Evolutionary conservation across 2,329 filamentous ascomycete species (phyloP), one percentile per base, ranked within the genome.

Genomic region (Phialemonium atrogriseum): DNA sequence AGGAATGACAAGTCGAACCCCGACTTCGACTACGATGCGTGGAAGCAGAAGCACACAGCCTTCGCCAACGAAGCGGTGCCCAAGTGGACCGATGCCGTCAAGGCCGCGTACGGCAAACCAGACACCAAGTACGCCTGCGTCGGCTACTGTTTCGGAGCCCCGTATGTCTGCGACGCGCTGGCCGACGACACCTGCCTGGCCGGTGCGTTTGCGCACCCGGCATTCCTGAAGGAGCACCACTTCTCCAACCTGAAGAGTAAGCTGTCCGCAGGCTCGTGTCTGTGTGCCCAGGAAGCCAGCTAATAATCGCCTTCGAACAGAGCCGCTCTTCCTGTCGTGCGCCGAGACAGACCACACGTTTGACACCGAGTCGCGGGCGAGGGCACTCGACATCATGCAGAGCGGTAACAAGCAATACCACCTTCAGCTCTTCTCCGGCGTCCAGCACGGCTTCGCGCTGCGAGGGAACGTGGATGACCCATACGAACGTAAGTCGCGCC

Each of bases 381-480:
- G 46, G 24, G 63, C 63, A 2, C 21, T 66, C 2, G 60, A 66
- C 13, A 58, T 66, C 18, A 42, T 68, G 30, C 50, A 55, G 24
- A 48, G 47, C 14, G 46, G 48, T 16, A 47, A 55, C 22, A 62
- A 59, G 40, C 41, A 67, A 2, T 83, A 75, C 51, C 75, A 83
- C 46, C 61, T 80, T 39, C 74, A 68, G 48, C 56, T 84, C 13
- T 83, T 75, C 59, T 65, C 64, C 16, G 66, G 67, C 23, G 72
- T 79, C n/a, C 54, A 62, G 38, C 25, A 27, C 12, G 25, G 25
- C 9, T 27, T 27, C 12, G 25, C 25, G 7, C 14, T 27, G 7
- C 25, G 25, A 7, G 16, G 25, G 14, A 17, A 27, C 25, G 10
- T 27, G 25, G 10, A 14, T 7, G 52, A 64, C 18, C 51, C 52